Conservation (phyloP, 257 asterid species). For the Penstemon newberryi region DNA sequence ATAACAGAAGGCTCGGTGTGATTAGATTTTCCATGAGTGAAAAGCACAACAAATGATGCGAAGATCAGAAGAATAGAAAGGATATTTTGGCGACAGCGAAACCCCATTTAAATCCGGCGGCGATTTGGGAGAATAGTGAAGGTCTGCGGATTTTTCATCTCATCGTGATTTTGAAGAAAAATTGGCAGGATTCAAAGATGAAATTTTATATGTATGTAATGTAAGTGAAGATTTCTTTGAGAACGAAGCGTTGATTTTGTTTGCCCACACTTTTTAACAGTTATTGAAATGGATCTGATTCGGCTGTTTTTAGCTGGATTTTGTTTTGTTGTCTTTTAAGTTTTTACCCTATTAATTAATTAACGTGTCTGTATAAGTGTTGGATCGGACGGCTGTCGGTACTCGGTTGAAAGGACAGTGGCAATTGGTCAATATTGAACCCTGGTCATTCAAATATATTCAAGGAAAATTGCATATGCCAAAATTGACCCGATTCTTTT, state of each 20-base stretch:
- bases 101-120: conserved; percentile 56
- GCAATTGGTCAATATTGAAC: conserved; percentile 14
- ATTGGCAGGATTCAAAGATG: conserved; percentile 14
- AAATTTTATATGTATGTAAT: neutral
- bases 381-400: conserved; percentile 29
- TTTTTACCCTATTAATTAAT: neutral
- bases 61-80: conserved; percentile 30
- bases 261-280: conserved; percentile 19
- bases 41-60: conserved; percentile 24
- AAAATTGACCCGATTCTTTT: too few species aligned
- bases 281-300: conserved; percentile 29
- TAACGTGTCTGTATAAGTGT: conserved; percentile 18
- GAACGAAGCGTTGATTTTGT: conserved; percentile 29
- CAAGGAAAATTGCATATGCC: too few species aligned
- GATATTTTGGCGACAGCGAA: conserved; percentile 36
- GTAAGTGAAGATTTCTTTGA: neutral
- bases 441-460: conserved; percentile 9
- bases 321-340: neutral
- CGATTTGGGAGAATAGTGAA: conserved; percentile 28
- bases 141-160: conserved; percentile 31
- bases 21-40: conserved; percentile 47
- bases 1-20: conserved; percentile 33
- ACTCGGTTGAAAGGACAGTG: neutral
- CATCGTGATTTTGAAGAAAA: conserved; percentile 22
- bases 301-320: conserved; percentile 15